phyloP scores from a whole-genome alignment of 2,329 filamentous ascomycete genomes.

The Penicillium sclerotiorum region DNA sequence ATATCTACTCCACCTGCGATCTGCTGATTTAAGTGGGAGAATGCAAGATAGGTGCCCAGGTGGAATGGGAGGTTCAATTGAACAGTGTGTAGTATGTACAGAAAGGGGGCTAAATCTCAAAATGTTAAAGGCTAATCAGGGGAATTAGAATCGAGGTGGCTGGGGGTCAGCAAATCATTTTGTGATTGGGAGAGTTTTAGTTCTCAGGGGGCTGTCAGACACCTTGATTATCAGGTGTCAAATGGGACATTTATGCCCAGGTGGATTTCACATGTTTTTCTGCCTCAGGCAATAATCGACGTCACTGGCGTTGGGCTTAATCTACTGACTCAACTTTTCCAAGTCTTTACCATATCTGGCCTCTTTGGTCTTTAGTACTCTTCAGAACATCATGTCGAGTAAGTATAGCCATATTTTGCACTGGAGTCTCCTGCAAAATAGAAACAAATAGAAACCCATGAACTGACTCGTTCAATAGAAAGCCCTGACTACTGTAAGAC shows the following conservation, averaged over 20 bases:
- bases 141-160: neutral
- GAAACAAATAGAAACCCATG: neutral
- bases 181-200: no score
- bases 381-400: slow-evolving; percentile 26
- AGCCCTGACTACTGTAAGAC: slow-evolving; percentile 46
- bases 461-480: slow-evolving; percentile 16
- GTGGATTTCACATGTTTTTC: neutral
- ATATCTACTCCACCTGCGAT: slow-evolving; percentile 11
- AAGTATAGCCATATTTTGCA: no score
- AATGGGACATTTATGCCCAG: neutral
- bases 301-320: slow-evolving; percentile 20
- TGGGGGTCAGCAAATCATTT: no score
- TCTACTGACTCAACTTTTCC: slow-evolving; percentile 13
- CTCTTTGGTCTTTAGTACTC: slow-evolving; percentile 1
- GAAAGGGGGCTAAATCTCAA: neutral
- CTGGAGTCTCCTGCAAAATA: no score
- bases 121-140: neutral
- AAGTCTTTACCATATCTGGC: neutral
- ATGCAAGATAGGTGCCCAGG: neutral
- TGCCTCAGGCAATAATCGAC: slow-evolving; percentile 20
- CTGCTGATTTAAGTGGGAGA: slow-evolving; percentile 8
- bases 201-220: no score
- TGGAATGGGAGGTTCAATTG: neutral
- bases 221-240: neutral
- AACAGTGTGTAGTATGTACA: neutral